A percentile compares a stretch with the other conserved stretches of the same genome.
These are phyloP conservation scores for Blastocystis sp. DNA, from an alignment of 352 stramenopile species.

Conservation along the genomic window DNA sequence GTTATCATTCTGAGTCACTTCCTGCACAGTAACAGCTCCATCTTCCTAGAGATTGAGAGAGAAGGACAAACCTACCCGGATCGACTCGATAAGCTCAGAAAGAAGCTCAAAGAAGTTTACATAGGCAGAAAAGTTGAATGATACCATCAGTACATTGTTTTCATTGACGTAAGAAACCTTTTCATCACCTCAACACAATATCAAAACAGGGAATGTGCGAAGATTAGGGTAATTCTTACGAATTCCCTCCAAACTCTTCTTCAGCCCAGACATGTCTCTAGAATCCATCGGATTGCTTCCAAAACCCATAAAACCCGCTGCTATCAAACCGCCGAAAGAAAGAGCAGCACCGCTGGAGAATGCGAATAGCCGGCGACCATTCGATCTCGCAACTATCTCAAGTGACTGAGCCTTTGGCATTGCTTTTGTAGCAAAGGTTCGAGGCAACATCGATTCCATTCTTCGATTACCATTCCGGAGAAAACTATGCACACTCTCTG, in stretches of 20 bases:
- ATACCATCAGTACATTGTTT: conserved; percentile 18
- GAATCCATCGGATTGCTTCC: neutral
- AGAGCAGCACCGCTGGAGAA: neutral
- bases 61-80: neutral
- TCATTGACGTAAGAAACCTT: neutral
- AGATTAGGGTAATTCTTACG: conserved; percentile 33
- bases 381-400: neutral
- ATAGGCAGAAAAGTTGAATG: conserved; percentile 33
- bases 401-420: neutral
- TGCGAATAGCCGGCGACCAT: neutral
- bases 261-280: neutral
- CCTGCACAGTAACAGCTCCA: neutral
- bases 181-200: neutral
- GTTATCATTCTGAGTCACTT: neutral
- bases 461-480: neutral
- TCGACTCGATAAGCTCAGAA: neutral
- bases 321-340: neutral
- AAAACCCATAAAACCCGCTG: conserved; percentile 5
- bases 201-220: neutral
- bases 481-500: neutral
- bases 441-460: neutral
- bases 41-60: neutral
- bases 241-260: neutral
- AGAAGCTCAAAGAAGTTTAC: conserved; percentile 26
- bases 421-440: neutral